phyloP scores from a whole-genome alignment of 371 early-diverging fungal genomes.

The Apophysomyces ossiformis region DNA sequence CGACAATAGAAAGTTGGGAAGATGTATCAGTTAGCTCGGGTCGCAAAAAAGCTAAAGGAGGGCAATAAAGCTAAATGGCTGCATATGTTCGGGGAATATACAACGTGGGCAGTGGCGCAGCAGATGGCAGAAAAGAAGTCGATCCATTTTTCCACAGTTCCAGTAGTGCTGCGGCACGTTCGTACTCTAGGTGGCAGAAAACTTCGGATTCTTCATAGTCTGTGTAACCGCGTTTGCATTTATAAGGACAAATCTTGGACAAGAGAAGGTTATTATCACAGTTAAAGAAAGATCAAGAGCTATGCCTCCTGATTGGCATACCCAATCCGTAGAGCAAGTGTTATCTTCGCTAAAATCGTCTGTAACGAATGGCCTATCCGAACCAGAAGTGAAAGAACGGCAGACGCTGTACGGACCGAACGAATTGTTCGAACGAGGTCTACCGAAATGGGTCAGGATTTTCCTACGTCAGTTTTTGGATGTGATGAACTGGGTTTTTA shows the following conservation, averaged over 20 bases:
- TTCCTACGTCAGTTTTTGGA: slow-evolving; percentile 82
- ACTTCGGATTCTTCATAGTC: no score
- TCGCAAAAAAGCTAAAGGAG: neutral
- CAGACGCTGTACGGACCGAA: slow-evolving; percentile 74
- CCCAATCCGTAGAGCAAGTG: slow-evolving; percentile 57
- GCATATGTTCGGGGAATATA: neutral
- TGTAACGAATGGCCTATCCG: slow-evolving; percentile 65
- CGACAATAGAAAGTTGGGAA: neutral
- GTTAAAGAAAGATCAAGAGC: slow-evolving; percentile 2
- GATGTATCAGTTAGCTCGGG: neutral
- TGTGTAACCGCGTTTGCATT: no score
- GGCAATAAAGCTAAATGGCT: neutral
- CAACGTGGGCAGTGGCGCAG: neutral
- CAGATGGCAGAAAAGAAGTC: neutral
- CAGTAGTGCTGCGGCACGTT: neutral
- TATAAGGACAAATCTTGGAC: neutral
- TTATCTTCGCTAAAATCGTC: slow-evolving; percentile 59
- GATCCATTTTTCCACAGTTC: neutral
- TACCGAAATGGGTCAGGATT: slow-evolving; percentile 72
- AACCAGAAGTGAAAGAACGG: slow-evolving; percentile 55
- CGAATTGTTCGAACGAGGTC: slow-evolving; percentile 63
- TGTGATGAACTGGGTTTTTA: slow-evolving; percentile 81
- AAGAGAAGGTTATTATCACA: neutral
- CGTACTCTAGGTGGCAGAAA: no score
- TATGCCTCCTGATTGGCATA: slow-evolving; percentile 39